Evolutionary conservation across 1,139 yeast species (phyloP), one percentile per base, ranked within the genome.

Genomic region (Tardiomyces digboiensis): DNA sequence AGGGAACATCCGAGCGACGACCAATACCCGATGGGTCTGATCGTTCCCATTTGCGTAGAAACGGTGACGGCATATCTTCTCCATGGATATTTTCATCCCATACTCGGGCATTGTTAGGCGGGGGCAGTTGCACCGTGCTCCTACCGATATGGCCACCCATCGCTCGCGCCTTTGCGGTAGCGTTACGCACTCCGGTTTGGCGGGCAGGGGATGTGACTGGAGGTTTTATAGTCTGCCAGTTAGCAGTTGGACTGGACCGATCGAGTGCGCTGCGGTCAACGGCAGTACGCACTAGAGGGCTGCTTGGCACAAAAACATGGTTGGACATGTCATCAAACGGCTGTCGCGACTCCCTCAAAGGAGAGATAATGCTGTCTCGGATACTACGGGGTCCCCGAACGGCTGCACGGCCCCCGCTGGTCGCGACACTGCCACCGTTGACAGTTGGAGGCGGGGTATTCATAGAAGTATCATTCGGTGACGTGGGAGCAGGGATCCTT

Each of bases 31-130:
- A n/a, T n/a, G 33, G 33, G 16, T 26, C 33, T 72, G 18, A 38
- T 12, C 42, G 42, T n/a, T 40, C 40, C n/a, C 21, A 50, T 23
- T 58, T 47, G 38, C 50, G 44, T 36, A 58, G 40, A 42, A 58
- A 58, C 18, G 61, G 61, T 22, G 58, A 53, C 7, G 61, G 61
- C 56, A 57, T 53, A 36, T 56, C 59, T 16, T 56, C 59, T n/a
- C 58, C 58, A 36, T 55, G 56, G 14, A 49, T 43, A 13, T 46
- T 42, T 26, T 56, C 60, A 38, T 52, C 57, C 59, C 59, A 55
- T 19, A 48, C 19, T n/a, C 33, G 33, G 33, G 16, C 33, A 16
- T 26, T 26, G 10, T 7, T 8, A 12, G 12, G 16, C 16, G 8
- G 8, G 10, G 16, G 33, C 16, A 26, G 33, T 8, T 26, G 33